Base-by-base conservation (phyloP, 257 asterid species). In the Capsicum baccatum region DNA sequence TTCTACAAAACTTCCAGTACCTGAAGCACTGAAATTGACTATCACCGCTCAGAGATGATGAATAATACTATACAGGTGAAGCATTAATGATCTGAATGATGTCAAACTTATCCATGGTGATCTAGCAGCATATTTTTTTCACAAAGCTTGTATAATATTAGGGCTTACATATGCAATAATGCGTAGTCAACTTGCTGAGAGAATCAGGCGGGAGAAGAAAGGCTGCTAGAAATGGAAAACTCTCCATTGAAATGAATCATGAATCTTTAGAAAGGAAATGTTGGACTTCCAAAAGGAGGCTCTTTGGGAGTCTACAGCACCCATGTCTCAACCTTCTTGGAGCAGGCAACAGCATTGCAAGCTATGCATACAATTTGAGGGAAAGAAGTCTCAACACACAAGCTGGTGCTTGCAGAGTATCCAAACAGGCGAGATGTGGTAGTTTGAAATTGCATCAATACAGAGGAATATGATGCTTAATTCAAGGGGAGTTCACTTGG, bases 1-100 rank as follows among this genome's bases (percentile, higher is more conserved):
- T 90, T 97, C 99, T 3, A 95, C 81, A 67, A 92, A 86, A 87
- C 90, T 94, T 87, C 95, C 98, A 50, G 89, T 85, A 89, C 94
- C 98, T 93, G 98, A 89, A 91, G 92, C 95, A 91, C 99, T 94
- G 91, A 80, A 89, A 86, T 81, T 84, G 82, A 85, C 89, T 80
- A 86, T 84, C 85, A 87, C 80, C 6, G 9, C 50, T 78, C 82
- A 78, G 82, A 54, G 64, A 16, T 54, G 26, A 54, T 78, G 82
- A 33, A 33, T 54, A 54, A 15, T 54, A 54, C 48, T 26, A 26
- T 54, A 52, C 47, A 73, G 47, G 21, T 74, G 81, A 78, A 55
- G 82, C 64, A 78, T 14, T 54, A 54, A 33, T 78, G 63, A 78
- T 64, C 8, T 54, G 82, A 78, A 78, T 33, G 54, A 8, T 78